These are phyloP conservation scores for Trypanosoma congolense DNA, from an alignment of 208 protist species.

Conservation along the genomic window DNA sequence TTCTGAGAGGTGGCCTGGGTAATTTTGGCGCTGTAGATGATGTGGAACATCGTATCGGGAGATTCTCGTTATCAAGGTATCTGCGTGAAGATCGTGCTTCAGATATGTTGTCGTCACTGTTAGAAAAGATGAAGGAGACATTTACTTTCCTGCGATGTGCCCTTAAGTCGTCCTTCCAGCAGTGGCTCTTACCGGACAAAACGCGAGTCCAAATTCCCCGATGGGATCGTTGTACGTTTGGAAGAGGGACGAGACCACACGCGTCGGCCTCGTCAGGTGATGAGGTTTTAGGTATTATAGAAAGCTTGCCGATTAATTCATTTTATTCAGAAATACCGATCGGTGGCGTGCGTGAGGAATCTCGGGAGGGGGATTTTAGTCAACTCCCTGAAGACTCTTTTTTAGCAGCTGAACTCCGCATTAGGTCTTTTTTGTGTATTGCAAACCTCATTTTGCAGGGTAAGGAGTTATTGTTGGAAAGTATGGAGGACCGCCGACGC, in stretches of 20 bases:
- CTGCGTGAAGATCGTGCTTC: no score
- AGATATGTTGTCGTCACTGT: neutral
- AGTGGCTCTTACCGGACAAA: slow-evolving; percentile 3
- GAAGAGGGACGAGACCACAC: neutral
- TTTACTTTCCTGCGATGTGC: slow-evolving; percentile 2
- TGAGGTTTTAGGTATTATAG: no score
- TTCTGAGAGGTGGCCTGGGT: no score
- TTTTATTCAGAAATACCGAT: no score
- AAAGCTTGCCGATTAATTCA: no score
- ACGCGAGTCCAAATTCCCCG: slow-evolving; percentile 12
- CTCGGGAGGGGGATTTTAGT: no score
- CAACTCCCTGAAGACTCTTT: no score
- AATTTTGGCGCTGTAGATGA: no score
- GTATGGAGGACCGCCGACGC: slow-evolving; percentile 8
- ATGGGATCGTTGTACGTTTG: slow-evolving; percentile 15
- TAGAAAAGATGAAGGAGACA: neutral
- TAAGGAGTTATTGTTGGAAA: slow-evolving; percentile 20
- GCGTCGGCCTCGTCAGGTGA: no score
- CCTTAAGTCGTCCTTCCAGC: slow-evolving; percentile 8
- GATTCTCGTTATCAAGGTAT: no score
- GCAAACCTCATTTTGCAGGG: slow-evolving; percentile 24
- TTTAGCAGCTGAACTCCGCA: neutral
- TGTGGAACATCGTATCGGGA: no score
- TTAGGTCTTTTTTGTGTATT: slow-evolving; percentile 18
- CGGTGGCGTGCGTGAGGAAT: no score